Evolutionary conservation across 306 rosid genomes (phyloP).

Genomic region (Clitoria ternatea): DNA sequence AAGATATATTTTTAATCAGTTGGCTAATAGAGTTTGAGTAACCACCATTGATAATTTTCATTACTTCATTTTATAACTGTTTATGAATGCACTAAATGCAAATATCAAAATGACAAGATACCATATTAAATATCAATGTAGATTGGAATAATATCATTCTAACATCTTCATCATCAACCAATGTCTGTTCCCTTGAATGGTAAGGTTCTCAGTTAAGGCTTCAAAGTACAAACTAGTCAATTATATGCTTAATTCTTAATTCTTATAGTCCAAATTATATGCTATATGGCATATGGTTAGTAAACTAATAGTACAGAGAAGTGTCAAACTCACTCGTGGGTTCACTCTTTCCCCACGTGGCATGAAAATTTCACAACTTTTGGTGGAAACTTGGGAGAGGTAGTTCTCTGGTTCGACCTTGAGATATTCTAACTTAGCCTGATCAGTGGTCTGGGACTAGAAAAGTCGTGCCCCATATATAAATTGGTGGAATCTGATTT

Average conservation of each 20-base stretch:
- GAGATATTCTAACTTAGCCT: conserved; percentile 20
- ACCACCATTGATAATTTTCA: no score
- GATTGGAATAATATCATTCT: conserved; percentile 34
- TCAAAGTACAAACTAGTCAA: conserved; percentile 18
- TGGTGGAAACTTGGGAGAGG: conserved; percentile 12
- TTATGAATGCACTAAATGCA: conserved; percentile 13
- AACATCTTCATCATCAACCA: conserved; percentile 32
- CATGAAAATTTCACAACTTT: conserved; percentile 15
- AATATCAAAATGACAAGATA: conserved; percentile 14
- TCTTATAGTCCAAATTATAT: background rate
- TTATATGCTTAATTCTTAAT: conserved; percentile 6
- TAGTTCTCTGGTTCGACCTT: background rate
- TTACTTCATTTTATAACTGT: no score
- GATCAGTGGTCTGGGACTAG: background rate
- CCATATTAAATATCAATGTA: conserved; percentile 1
- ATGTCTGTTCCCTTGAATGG: conserved; percentile 18
- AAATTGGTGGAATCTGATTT: conserved; percentile 26
- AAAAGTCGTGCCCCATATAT: background rate
- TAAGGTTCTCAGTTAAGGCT: background rate
- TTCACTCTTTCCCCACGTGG: conserved; percentile 18
- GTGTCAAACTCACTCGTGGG: background rate
- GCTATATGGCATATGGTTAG: background rate
- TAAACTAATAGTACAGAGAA: background rate
- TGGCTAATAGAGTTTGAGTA: no score
- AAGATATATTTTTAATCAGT: no score